phyloP scores from a whole-genome alignment of 1,139 yeast species.

The Blastobotrys serpentis region DNA sequence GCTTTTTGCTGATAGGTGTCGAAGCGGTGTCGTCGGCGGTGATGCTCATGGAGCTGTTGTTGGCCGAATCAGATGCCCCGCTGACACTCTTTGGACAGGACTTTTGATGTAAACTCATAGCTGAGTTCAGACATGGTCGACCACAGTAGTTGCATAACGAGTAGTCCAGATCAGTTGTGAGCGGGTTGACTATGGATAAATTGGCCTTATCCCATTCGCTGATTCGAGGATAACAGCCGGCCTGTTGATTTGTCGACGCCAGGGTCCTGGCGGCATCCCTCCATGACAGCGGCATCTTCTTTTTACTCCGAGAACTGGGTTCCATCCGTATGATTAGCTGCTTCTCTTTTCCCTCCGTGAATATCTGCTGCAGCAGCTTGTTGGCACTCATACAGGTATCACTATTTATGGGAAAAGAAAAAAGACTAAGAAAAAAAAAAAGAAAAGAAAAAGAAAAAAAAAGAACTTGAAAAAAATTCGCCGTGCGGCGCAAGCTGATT shows the following conservation, averaged over 20 bases:
- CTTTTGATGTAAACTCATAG: conserved; percentile 17
- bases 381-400: not conserved
- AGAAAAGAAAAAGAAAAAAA: conserved; percentile 1
- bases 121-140: conserved; percentile 34
- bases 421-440: not conserved
- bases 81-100: conserved; percentile 1
- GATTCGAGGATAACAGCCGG: conserved; percentile 22
- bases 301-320: not conserved
- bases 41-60: no score
- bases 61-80: not conserved
- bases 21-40: not conserved
- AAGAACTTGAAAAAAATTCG: not conserved
- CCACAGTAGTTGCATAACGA: conserved; percentile 35
- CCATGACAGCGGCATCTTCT: not conserved
- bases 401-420: not conserved
- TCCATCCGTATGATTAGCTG: not conserved
- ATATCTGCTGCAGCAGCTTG: conserved; percentile 3
- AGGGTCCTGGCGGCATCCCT: conserved; percentile 1
- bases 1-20: conserved; percentile 11
- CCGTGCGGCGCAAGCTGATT: conserved; percentile 3
- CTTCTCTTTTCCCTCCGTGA: not conserved
- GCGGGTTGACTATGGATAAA: conserved; percentile 31
- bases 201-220: conserved; percentile 31
- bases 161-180: conserved; percentile 33
- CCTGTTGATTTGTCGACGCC: not conserved